phyloP scores from a whole-genome alignment of 75 land plant genomes.

The Picea sitchensis region DNA sequence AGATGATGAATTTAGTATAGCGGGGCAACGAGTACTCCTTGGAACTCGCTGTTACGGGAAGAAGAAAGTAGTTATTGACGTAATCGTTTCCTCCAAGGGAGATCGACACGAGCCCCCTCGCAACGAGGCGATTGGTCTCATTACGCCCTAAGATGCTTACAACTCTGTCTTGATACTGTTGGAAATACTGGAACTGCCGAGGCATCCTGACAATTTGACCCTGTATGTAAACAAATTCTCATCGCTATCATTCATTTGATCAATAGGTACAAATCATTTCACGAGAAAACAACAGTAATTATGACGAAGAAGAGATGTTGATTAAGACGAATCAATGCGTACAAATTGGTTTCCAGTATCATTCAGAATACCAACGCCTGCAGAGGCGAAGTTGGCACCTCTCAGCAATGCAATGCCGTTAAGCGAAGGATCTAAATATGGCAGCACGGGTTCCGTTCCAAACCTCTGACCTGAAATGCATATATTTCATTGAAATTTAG shows the following conservation, averaged over 20 bases:
- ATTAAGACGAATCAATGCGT: not conserved
- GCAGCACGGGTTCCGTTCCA: conserved; percentile 17
- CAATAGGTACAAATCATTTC: no score
- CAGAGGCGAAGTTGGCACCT: conserved; percentile 60
- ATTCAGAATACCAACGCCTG: conserved; percentile 50
- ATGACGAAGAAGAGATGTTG: no score
- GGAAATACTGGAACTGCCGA: conserved; percentile 51
- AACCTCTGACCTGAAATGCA: conserved; percentile 17
- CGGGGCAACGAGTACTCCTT: no score
- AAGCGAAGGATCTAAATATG: conserved; percentile 24
- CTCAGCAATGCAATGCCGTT: conserved; percentile 26
- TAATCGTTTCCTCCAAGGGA: conserved; percentile 74
- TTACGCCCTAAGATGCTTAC: conserved; percentile 33
- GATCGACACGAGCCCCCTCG: conserved; percentile 54
- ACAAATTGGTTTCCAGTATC: conserved; percentile 66
- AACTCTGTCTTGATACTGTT: conserved; percentile 37
- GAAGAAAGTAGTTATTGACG: conserved; percentile 74
- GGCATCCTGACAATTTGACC: conserved; percentile 53
- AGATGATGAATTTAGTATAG: conserved; percentile 32
- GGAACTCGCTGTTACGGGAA: no score
- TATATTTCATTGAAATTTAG: not conserved
- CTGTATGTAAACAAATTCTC: conserved; percentile 11
- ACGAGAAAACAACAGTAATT: no score
- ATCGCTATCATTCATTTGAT: no score
- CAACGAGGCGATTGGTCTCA: conserved; percentile 26